Evolutionary conservation across 768 basidiomycete genomes (phyloP).

Genomic region (Trametes cinnabarina): DNA sequence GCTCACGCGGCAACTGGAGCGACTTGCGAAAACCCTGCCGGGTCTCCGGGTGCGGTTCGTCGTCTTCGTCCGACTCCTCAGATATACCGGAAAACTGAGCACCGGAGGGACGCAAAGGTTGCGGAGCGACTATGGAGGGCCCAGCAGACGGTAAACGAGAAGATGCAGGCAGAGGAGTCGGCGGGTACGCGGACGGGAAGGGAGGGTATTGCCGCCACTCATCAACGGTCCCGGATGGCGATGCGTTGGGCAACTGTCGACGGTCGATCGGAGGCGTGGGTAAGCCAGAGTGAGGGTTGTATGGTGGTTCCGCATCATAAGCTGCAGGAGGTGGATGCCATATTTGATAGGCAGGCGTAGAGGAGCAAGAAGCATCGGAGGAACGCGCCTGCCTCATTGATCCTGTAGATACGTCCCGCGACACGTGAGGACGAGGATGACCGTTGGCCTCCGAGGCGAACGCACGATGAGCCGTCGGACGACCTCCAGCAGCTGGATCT

Average conservation of each 20-base stretch:
- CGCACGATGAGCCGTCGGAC: constrained; percentile 8
- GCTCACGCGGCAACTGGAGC: constrained; percentile 67
- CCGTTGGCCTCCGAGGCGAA: constrained; percentile 12
- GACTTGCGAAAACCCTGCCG: constrained; percentile 65
- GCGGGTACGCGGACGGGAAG: constrained; percentile 75
- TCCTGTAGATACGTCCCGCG: constrained; percentile 7
- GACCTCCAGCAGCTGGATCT: constrained; percentile 4
- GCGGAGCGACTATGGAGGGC: constrained; percentile 11
- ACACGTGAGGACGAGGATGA: background rate
- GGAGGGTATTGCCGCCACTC: constrained; percentile 75
- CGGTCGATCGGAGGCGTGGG: constrained; percentile 21
- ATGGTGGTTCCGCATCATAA: constrained; percentile 35
- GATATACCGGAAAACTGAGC: constrained; percentile 15
- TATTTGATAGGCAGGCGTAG: constrained; percentile 40
- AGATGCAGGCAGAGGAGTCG: constrained; percentile 35
- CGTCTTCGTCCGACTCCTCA: constrained; percentile 15
- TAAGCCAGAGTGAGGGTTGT: constrained; percentile 24
- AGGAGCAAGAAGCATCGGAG: background rate
- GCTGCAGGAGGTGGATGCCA: constrained; percentile 61
- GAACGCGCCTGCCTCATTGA: constrained; percentile 10
- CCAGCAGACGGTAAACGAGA: constrained; percentile 10
- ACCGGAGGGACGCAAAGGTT: constrained; percentile 13
- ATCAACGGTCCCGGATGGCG: constrained; percentile 32
- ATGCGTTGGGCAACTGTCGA: constrained; percentile 1
- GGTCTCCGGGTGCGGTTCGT: background rate